Conservation (phyloP, 78 protist species). For the Pigoraptor vietnamica region DNA sequence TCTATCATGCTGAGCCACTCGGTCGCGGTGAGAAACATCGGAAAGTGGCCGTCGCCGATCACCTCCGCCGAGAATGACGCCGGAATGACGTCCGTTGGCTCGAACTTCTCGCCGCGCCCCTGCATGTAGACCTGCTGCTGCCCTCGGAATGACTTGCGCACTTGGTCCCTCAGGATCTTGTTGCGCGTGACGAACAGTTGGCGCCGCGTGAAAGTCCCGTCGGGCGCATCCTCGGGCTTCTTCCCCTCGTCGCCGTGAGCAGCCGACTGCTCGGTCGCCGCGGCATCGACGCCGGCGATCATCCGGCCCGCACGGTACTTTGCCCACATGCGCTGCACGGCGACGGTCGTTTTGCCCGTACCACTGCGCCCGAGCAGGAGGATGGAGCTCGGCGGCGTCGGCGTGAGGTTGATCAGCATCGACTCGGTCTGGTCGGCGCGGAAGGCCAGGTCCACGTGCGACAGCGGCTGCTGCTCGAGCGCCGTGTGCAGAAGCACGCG, state of each 20-base stretch:
- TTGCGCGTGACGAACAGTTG: background rate
- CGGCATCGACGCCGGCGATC: background rate
- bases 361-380: background rate
- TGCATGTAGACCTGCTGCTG: background rate
- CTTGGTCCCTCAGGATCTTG: background rate
- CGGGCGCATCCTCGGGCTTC: background rate
- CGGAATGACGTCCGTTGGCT: background rate
- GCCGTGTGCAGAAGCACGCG: background rate
- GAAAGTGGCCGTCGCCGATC: background rate
- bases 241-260: background rate
- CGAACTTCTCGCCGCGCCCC: background rate
- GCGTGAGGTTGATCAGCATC: background rate
- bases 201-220: background rate
- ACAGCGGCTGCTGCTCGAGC: background rate
- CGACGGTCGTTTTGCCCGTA: background rate
- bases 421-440: background rate
- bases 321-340: background rate
- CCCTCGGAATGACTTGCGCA: background rate
- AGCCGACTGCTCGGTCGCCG: too few relatives aligned
- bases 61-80: background rate
- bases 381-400: background rate
- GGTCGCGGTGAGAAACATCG: slow-evolving; percentile 13
- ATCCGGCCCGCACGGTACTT: background rate
- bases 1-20: slow-evolving; percentile 26
- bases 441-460: background rate